A percentile compares a stretch with the other conserved stretches of the same genome.
Conservation (phyloP, 805 yeast species). For the Yamadazyma takamatsuzukensis region DNA sequence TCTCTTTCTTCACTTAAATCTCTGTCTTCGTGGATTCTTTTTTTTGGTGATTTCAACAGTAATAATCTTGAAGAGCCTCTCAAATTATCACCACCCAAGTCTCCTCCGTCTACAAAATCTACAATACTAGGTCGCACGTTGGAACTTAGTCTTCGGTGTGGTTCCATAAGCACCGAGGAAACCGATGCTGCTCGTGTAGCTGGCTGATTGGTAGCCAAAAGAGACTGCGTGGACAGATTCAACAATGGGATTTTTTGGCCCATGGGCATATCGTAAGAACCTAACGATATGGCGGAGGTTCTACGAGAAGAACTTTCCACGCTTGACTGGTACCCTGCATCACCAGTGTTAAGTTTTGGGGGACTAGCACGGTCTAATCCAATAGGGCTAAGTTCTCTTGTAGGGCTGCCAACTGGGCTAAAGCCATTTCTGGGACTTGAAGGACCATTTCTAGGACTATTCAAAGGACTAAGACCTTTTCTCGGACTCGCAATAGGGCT, state of each 20-base stretch:
- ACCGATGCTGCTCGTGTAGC: conserved; percentile 21
- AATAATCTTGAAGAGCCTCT: conserved; percentile 2
- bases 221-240: conserved; percentile 21
- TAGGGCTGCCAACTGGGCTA: conserved; percentile 3
- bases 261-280: conserved; percentile 17
- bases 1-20: too few relatives aligned
- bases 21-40: too few relatives aligned
- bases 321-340: conserved; percentile 10
- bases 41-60: too few relatives aligned
- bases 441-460: conserved; percentile 4
- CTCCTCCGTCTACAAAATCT: conserved; percentile 24
- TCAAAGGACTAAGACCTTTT: conserved; percentile 5
- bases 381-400: neutral
- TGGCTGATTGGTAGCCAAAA: conserved; percentile 7
- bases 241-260: conserved; percentile 32
- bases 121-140: conserved; percentile 15
- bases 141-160: conserved; percentile 17
- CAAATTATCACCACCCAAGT: conserved; percentile 19
- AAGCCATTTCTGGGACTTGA: conserved; percentile 1
- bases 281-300: conserved; percentile 19
- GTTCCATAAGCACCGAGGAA: conserved; percentile 20
- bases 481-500: conserved; percentile 8
- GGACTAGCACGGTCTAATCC: too few relatives aligned
- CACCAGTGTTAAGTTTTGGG: conserved; percentile 1
- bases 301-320: conserved; percentile 14